Conservation (phyloP, 116 monocot species). For the Posidonia oceanica region DNA sequence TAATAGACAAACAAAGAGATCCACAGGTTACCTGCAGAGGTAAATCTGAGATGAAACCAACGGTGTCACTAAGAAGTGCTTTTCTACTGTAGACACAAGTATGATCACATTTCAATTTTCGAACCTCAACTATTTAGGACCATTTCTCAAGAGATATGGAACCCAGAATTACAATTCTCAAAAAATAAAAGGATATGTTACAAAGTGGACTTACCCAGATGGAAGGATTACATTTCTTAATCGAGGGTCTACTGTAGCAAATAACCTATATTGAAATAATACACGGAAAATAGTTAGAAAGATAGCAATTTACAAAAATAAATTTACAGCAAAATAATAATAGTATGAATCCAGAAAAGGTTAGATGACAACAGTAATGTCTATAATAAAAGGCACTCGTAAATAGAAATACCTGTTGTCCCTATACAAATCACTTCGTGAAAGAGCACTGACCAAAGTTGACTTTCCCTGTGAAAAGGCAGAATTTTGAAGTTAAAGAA, state of each 20-base stretch:
- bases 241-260: conserved; percentile 98
- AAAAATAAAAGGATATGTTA: neutral
- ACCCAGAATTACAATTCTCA: neutral
- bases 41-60: conserved; percentile 97
- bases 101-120: neutral
- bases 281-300: neutral
- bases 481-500: neutral
- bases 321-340: neutral
- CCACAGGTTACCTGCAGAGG: conserved; percentile 67
- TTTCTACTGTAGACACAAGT: conserved; percentile 41
- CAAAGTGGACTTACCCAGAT: conserved; percentile 55
- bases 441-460: conserved; percentile 87
- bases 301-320: neutral
- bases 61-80: conserved; percentile 91
- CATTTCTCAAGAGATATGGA: neutral
- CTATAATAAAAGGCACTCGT: conserved; percentile 6
- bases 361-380: neutral
- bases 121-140: neutral
- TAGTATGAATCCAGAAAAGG: conserved; percentile 3
- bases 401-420: conserved; percentile 58
- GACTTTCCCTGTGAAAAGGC: conserved; percentile 71
- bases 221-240: conserved; percentile 92
- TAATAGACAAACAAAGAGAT: neutral
- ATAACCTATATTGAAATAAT: conserved; percentile 39
- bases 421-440: conserved; percentile 64